Percentiles rank a stretch among this genome's conserved stretches.
Evolutionary conservation across 2,329 filamentous ascomycete species (phyloP).

Genomic region (Zymoseptoria pseudotritici): DNA sequence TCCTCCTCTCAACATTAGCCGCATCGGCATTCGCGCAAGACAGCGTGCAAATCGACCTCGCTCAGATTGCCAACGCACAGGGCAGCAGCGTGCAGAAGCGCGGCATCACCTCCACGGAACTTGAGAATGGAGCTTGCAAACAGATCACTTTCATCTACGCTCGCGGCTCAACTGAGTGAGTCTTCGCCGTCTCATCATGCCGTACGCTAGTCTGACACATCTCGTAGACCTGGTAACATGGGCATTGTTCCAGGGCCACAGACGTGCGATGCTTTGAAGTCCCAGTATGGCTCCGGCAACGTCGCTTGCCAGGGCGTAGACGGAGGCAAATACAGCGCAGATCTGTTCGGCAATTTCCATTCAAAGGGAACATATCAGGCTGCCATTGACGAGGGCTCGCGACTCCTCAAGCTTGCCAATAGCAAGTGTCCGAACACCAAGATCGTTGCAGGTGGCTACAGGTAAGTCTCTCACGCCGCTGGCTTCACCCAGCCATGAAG

Average conservation of each 20-base stretch:
- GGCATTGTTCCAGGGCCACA: constrained; percentile 1
- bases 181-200: not conserved
- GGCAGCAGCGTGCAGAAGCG: not conserved
- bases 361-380: constrained; percentile 5
- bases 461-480: not conserved
- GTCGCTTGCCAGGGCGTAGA: constrained; percentile 8
- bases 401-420: constrained; percentile 9
- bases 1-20: not conserved
- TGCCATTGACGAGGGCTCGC: constrained; percentile 5
- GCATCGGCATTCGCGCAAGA: not conserved
- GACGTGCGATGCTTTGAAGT: constrained; percentile 4
- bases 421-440: constrained; percentile 10
- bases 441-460: constrained; percentile 9
- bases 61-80: not conserved
- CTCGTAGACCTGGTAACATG: not conserved
- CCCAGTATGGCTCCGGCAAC: constrained; percentile 1
- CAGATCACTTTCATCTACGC: not conserved
- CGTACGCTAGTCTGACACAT: not conserved
- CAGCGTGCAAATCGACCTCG: not conserved
- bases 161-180: not conserved
- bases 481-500: no score
- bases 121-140: not conserved
- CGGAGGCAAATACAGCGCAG: constrained; percentile 3
- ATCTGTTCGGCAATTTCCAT: constrained; percentile 3
- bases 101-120: not conserved